Conservation (phyloP, 2,329 filamentous ascomycete genomes). For the Aspergillus sp. region DNA sequence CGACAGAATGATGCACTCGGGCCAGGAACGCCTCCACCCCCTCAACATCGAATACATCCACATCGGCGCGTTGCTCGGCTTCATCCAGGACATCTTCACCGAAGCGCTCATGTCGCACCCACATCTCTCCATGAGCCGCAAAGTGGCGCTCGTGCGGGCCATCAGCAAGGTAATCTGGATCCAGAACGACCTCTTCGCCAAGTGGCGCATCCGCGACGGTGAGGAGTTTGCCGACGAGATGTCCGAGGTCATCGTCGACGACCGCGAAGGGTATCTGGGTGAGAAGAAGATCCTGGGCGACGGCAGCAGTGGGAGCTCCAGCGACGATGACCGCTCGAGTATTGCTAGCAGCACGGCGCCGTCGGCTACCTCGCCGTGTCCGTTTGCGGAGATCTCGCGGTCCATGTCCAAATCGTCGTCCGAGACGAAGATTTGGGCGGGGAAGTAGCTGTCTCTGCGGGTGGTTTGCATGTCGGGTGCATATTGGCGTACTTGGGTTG, state of each 20-base stretch:
- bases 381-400: conserved; percentile 23
- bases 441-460: conserved; percentile 5
- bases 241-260: conserved; percentile 43
- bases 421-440: conserved; percentile 31
- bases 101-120: conserved; percentile 74
- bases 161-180: conserved; percentile 83
- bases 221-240: conserved; percentile 55
- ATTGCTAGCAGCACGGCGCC: conserved; percentile 21
- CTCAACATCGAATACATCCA: conserved; percentile 80
- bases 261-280: conserved; percentile 63
- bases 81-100: conserved; percentile 74
- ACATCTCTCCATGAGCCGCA: conserved; percentile 62
- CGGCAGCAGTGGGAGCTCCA: conserved; percentile 22
- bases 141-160: conserved; percentile 71
- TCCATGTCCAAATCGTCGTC: conserved; percentile 17
- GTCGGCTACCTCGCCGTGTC: conserved; percentile 24
- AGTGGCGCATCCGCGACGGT: conserved; percentile 71
- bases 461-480: neutral
- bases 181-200: conserved; percentile 82
- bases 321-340: conserved; percentile 30
- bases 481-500: neutral
- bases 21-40: conserved; percentile 66
- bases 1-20: conserved; percentile 73
- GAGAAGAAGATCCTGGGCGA: conserved; percentile 55
- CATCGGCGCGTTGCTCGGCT: conserved; percentile 68